Conservation (phyloP, 495 filamentous ascomycete genomes). For the Pyrenula aspistea region DNA sequence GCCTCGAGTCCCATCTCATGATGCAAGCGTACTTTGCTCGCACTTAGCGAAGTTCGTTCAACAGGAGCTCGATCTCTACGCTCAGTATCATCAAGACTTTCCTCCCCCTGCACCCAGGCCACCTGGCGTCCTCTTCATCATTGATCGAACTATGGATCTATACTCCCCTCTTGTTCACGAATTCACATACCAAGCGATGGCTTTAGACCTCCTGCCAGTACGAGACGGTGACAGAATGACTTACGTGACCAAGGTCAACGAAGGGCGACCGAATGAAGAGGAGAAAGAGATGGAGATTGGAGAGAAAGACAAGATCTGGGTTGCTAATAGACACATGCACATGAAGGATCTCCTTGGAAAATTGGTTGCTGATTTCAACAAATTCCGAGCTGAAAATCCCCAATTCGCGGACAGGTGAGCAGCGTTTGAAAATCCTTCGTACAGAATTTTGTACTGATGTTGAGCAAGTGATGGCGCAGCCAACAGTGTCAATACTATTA, state of each 20-base stretch:
- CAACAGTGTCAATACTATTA: constrained; percentile 76
- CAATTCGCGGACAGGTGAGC: constrained; percentile 68
- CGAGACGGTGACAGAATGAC: constrained; percentile 78
- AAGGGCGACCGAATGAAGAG: constrained; percentile 52
- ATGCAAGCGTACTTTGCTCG: constrained; percentile 74
- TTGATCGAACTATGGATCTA: constrained; percentile 86
- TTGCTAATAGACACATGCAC: constrained; percentile 82
- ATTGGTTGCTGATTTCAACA: constrained; percentile 82
- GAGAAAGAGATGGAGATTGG: constrained; percentile 81
- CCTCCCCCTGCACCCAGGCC: constrained; percentile 64
- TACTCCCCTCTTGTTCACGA: constrained; percentile 82
- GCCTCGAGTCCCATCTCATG: constrained; percentile 62
- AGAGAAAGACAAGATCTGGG: constrained; percentile 87
- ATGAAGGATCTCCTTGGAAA: constrained; percentile 98
- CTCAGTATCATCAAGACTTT: constrained; percentile 69
- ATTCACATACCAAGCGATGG: constrained; percentile 98
- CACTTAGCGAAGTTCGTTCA: constrained; percentile 90
- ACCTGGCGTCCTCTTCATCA: constrained; percentile 71
- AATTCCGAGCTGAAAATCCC: constrained; percentile 84
- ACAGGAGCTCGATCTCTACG: constrained; percentile 75
- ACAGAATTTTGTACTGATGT: background rate
- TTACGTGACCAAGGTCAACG: constrained; percentile 67
- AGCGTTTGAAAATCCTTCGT: background rate
- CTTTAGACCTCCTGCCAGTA: constrained; percentile 79
- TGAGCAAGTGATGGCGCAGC: background rate